phyloP scores from a whole-genome alignment of 495 filamentous ascomycete genomes.

The Penicillium parvum region DNA sequence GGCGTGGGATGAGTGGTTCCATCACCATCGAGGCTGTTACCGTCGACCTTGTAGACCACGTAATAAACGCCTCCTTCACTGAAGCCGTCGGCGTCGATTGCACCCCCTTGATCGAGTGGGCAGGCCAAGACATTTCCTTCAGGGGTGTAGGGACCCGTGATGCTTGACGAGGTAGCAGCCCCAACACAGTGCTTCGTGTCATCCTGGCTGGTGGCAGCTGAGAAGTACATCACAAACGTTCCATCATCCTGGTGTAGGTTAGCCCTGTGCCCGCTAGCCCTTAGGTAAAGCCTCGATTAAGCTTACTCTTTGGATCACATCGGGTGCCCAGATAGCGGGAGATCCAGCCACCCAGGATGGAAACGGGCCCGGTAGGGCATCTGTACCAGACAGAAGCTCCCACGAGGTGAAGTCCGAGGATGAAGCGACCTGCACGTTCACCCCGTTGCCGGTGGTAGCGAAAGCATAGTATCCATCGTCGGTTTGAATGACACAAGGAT shows the following conservation, averaged over 20 bases:
- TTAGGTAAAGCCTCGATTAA: neutral
- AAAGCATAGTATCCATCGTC: conserved; percentile 31
- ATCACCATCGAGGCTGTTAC: conserved; percentile 48
- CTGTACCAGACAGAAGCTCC: conserved; percentile 19
- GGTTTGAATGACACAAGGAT: conserved; percentile 28
- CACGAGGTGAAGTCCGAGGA: conserved; percentile 29
- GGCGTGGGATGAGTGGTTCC: conserved; percentile 46
- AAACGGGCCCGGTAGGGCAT: conserved; percentile 29
- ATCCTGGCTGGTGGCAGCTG: conserved; percentile 23
- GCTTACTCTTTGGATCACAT: conserved; percentile 32
- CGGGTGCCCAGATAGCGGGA: conserved; percentile 47
- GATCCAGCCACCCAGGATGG: conserved; percentile 26
- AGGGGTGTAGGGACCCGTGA: conserved; percentile 36
- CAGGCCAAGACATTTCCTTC: conserved; percentile 26
- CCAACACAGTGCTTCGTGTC: conserved; percentile 39
- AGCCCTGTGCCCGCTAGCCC: conserved; percentile 7
- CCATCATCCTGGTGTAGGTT: conserved; percentile 23
- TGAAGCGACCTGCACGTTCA: conserved; percentile 20
- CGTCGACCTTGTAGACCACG: conserved; percentile 52
- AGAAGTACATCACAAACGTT: conserved; percentile 41
- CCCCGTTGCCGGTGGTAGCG: conserved; percentile 22
- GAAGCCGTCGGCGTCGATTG: conserved; percentile 37
- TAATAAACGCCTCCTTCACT: conserved; percentile 30
- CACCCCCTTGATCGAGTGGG: conserved; percentile 33
- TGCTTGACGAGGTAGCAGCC: conserved; percentile 32